Base-by-base conservation (phyloP, 1,284 basidiomycete genomes). In the Trichosporon sp. region DNA sequence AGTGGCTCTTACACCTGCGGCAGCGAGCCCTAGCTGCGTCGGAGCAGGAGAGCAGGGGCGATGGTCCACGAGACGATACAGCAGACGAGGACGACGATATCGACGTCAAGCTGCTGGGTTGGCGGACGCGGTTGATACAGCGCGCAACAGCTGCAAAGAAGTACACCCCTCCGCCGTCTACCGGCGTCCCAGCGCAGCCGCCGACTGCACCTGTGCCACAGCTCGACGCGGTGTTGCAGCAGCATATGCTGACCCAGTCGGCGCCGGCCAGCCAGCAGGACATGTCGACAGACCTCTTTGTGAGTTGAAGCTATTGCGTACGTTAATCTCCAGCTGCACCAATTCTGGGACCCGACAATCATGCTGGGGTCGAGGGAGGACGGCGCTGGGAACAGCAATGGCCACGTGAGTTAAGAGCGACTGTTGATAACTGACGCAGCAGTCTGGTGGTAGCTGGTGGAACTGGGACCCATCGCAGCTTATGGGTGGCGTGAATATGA, bases 321-420 rank as follows among this genome's bases (percentile, higher is more conserved):
- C 21, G 10, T 69, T 70, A 8, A 72, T 71, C 60, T 61, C 70
- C 44, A 74, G 65, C 61, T 78, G 70, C 67, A 77, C 70, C 63
- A 78, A 73, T 64, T 78, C 75, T 66, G 68, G 74, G 61, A 78
- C 71, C 67, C 67, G 4, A 66, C 62, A 29, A 63, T 60, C 23
- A 61, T 69, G 10, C 62, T 65, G 31, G 64, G 65, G 49, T 49
- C 58, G 33, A 29, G 64, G 25, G 58, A 68, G 14, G 63, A 57
- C 56, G 9, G 21, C 46, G 16, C 14, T 14, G 19, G 19, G 1
- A 33, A 10, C 44, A 7, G 54, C 9, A 36, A 21, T n/a, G 29
- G 32, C n/a, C 56, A 56, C 2, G 33, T 36, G 11, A 33, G 32
- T 36, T 56, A 2, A n/a, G 6, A 8, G 7, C 9, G 7, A 2